Evolutionary conservation across 2,329 filamentous ascomycete species (phyloP).

Genomic region (Alternaria postmessia): DNA sequence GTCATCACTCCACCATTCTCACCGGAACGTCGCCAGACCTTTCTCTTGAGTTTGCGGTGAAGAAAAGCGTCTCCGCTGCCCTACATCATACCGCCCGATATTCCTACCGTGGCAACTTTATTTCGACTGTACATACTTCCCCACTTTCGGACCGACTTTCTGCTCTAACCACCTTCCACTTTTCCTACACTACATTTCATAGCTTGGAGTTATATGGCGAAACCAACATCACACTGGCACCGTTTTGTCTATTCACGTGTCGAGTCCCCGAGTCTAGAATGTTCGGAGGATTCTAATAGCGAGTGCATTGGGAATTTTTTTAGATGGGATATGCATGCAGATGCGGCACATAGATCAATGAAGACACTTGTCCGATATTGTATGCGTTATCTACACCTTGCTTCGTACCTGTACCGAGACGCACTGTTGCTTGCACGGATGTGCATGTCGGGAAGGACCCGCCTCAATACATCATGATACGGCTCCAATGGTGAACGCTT

Average conservation of each 20-base stretch:
- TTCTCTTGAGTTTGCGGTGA: not conserved
- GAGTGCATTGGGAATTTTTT: constrained; percentile 2
- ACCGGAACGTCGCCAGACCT: constrained; percentile 7
- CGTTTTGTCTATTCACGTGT: constrained; percentile 6
- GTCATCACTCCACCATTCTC: constrained; percentile 14
- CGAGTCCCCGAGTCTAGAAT: not conserved
- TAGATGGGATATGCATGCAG: constrained; percentile 7
- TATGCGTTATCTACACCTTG: constrained; percentile 4
- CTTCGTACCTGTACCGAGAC: not conserved
- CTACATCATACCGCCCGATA: constrained; percentile 3
- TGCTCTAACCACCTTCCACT: not conserved
- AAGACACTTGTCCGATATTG: constrained; percentile 5
- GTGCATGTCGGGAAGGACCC: not conserved
- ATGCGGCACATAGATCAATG: constrained; percentile 18
- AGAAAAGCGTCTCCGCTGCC: not conserved
- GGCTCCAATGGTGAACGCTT: not conserved
- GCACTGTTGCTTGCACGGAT: not conserved
- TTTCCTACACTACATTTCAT: constrained; percentile 11
- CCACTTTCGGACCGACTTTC: constrained; percentile 16
- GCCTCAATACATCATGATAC: not conserved
- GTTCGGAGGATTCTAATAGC: constrained; percentile 2
- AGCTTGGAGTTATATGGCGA: constrained; percentile 18
- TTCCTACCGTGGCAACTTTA: constrained; percentile 2
- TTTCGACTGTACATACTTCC: constrained; percentile 20
- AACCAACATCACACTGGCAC: constrained; percentile 3